phyloP scores from a whole-genome alignment of 768 basidiomycete species.

The Termitomyces sp. region DNA sequence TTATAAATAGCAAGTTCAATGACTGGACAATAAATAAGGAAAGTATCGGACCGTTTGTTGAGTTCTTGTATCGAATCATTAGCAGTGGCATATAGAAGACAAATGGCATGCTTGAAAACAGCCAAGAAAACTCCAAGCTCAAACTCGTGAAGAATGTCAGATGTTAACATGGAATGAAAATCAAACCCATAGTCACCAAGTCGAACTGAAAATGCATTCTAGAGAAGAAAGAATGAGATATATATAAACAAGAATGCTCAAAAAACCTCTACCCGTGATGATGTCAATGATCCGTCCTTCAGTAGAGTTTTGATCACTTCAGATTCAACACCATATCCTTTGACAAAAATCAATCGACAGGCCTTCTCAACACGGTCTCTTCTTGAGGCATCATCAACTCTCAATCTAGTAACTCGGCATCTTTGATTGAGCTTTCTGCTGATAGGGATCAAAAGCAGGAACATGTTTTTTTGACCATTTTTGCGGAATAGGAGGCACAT shows the following conservation, averaged over 20 bases:
- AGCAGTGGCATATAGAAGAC: constrained; percentile 13
- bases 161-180: constrained; percentile 12
- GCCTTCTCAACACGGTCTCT: constrained; percentile 4
- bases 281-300: constrained; percentile 14
- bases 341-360: constrained; percentile 14
- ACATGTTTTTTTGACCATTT: no score
- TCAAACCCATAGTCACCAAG: constrained; percentile 5
- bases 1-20: background rate
- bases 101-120: no score
- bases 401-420: background rate
- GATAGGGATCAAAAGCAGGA: no score
- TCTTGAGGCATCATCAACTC: background rate
- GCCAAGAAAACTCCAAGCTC: constrained; percentile 24
- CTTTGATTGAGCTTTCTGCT: constrained; percentile 11
- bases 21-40: background rate
- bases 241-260: no score
- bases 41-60: constrained; percentile 9
- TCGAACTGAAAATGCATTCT: constrained; percentile 5
- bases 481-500: no score
- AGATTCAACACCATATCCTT: constrained; percentile 3
- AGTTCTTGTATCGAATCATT: constrained; percentile 10
- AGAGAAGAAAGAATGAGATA: no score
- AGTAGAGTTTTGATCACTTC: constrained; percentile 9
- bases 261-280: constrained; percentile 20
- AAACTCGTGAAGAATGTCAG: constrained; percentile 24